These are phyloP conservation scores for Leccinellum luteum DNA, from an alignment of 768 basidiomycete genomes.

Conservation along the genomic window DNA sequence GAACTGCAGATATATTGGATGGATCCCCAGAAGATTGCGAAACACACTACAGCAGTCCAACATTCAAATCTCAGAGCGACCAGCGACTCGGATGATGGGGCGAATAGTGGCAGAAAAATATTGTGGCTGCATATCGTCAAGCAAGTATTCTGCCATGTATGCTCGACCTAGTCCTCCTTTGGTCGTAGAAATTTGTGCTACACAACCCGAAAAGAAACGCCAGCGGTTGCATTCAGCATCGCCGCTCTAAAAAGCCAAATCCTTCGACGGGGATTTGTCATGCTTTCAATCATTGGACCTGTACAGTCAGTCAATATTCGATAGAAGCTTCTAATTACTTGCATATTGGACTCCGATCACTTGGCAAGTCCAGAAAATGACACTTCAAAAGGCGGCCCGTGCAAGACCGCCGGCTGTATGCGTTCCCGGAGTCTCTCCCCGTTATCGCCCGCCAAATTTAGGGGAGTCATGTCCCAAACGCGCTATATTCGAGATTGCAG, in stretches of 20 bases:
- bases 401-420: neutral
- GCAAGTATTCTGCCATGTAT: neutral
- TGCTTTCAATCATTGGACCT: neutral
- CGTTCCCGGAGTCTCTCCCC: neutral
- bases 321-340: neutral
- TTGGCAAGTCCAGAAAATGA: neutral
- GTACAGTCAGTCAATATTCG: neutral
- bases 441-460: neutral
- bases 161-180: neutral
- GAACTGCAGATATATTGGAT: slow-evolving; percentile 25
- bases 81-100: no score
- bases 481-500: neutral
- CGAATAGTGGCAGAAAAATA: neutral
- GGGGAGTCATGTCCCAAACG: neutral
- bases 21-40: slow-evolving; percentile 17
- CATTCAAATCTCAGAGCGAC: neutral
- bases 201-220: no score
- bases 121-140: neutral
- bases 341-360: neutral
- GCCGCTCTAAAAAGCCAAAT: neutral
- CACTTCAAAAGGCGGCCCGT: neutral
- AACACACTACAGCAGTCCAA: neutral
- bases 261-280: neutral
- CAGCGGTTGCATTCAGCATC: neutral
- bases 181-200: no score